A percentile compares a stretch with the other conserved stretches of the same genome.
These are phyloP conservation scores for Dicorynia guianensis DNA, from an alignment of 306 rosid genomes.

Conservation along the genomic window DNA sequence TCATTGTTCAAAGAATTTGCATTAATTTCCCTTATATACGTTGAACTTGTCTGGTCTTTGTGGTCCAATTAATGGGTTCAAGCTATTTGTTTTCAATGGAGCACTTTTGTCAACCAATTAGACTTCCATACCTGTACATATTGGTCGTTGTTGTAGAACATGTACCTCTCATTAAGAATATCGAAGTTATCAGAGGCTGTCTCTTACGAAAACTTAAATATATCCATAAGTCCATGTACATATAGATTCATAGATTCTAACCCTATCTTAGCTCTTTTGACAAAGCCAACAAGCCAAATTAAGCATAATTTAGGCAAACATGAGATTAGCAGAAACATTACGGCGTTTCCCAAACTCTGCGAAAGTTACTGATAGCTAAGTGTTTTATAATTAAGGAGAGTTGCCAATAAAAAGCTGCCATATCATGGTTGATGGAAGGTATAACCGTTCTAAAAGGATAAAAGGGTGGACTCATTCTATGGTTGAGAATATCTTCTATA, in stretches of 20 bases:
- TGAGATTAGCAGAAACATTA: neutral
- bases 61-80: constrained; percentile 29
- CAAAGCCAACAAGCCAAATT: neutral
- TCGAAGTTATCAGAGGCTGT: neutral
- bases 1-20: constrained; percentile 36
- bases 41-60: constrained; percentile 9
- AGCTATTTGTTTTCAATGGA: constrained; percentile 10
- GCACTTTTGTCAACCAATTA: constrained; percentile 37
- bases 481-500: neutral
- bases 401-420: constrained; percentile 5
- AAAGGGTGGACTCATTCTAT: constrained; percentile 14
- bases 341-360: constrained; percentile 22
- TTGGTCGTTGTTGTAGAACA: too few species aligned
- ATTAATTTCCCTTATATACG: constrained; percentile 30
- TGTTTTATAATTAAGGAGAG: constrained; percentile 5
- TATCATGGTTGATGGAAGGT: constrained; percentile 23
- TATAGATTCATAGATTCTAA: too few species aligned
- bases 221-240: too few species aligned
- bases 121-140: too few species aligned
- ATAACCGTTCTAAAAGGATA: constrained; percentile 33
- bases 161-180: too few species aligned
- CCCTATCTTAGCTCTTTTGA: constrained; percentile 19
- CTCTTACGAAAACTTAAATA: neutral
- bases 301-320: constrained; percentile 2
- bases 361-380: constrained; percentile 16